Conservation (phyloP, 2,329 filamentous ascomycete genomes). For the Hypoxylon sp. region DNA sequence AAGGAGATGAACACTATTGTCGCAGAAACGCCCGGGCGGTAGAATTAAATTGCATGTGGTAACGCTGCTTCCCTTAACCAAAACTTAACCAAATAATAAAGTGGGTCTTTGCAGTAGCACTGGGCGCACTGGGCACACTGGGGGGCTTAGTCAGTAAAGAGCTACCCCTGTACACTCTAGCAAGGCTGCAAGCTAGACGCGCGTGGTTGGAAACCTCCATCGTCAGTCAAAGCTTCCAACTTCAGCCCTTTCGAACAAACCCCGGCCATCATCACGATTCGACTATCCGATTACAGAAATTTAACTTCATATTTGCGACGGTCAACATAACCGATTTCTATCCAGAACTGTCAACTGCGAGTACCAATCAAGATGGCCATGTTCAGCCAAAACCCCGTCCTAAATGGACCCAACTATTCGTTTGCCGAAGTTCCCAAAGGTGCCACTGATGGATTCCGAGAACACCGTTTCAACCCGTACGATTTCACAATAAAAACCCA, state of each 20-base stretch:
- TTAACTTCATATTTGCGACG: slow-evolving; percentile 9
- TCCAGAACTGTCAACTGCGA: slow-evolving; percentile 22
- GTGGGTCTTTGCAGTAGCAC: slow-evolving; percentile 11
- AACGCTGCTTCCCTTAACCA: slow-evolving; percentile 15
- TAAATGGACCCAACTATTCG: slow-evolving; percentile 75
- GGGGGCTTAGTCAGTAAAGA: slow-evolving; percentile 39
- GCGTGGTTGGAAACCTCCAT: slow-evolving; percentile 32
- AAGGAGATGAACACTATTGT: slow-evolving; percentile 16
- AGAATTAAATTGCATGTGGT: slow-evolving; percentile 24
- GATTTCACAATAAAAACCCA: no score
- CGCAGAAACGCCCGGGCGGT: slow-evolving; percentile 18
- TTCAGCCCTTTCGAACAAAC: slow-evolving; percentile 29
- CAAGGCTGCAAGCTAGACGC: slow-evolving; percentile 62
- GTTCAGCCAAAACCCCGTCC: slow-evolving; percentile 74
- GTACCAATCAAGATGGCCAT: slow-evolving; percentile 64
- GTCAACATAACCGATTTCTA: slow-evolving; percentile 1
- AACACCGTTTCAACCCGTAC: slow-evolving; percentile 95
- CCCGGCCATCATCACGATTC: slow-evolving; percentile 14
- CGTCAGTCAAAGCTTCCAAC: slow-evolving; percentile 32
- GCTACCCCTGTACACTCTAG: slow-evolving; percentile 39
- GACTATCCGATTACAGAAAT: slow-evolving; percentile 9
- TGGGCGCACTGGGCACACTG: no score
- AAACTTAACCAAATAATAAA: slow-evolving; percentile 14
- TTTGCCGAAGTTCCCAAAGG: slow-evolving; percentile 68
- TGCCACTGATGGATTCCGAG: slow-evolving; percentile 63